These are phyloP conservation scores for Drechslerella dactyloides DNA, from an alignment of 2,329 filamentous ascomycete genomes.

Conservation along the genomic window DNA sequence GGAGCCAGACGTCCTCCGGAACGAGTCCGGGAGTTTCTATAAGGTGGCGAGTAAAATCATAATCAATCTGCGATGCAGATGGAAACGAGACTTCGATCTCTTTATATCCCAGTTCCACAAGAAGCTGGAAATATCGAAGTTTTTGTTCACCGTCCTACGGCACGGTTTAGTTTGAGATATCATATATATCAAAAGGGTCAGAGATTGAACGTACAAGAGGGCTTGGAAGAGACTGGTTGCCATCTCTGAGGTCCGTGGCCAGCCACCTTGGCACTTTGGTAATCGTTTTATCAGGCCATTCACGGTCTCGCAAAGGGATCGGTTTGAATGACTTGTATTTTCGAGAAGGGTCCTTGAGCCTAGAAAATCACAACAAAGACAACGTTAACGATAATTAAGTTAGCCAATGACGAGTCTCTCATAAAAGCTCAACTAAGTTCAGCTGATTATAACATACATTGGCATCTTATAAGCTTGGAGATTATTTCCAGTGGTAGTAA, in stretches of 20 bases:
- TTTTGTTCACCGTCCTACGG: conserved; percentile 88
- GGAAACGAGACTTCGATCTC: conserved; percentile 97
- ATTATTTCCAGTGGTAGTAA: no score
- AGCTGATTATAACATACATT: no score
- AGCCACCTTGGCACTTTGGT: conserved; percentile 89
- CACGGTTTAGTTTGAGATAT: no score
- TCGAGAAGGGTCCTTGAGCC: conserved; percentile 76
- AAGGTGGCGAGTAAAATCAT: conserved; percentile 87
- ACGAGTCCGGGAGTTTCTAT: conserved; percentile 82
- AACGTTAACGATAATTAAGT: no score
- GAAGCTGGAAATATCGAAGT: conserved; percentile 92
- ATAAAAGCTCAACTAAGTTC: no score
- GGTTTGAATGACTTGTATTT: conserved; percentile 77
- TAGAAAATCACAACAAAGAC: conserved; percentile 55
- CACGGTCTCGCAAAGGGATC: conserved; percentile 70
- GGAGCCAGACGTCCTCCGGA: conserved; percentile 88
- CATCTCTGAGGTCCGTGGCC: conserved; percentile 85
- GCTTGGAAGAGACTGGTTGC: conserved; percentile 89
- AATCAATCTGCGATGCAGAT: conserved; percentile 92
- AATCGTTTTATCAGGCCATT: conserved; percentile 84
- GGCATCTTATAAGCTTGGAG: no score
- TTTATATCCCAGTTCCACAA: conserved; percentile 90
- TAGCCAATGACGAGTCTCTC: no score
- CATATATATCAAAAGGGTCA: no score
- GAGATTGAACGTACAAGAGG: conserved; percentile 94